A percentile compares a stretch with the other conserved stretches of the same genome.
Evolutionary conservation across 2,329 filamentous ascomycete genomes (phyloP).

Genomic region (Fusarium sp.): DNA sequence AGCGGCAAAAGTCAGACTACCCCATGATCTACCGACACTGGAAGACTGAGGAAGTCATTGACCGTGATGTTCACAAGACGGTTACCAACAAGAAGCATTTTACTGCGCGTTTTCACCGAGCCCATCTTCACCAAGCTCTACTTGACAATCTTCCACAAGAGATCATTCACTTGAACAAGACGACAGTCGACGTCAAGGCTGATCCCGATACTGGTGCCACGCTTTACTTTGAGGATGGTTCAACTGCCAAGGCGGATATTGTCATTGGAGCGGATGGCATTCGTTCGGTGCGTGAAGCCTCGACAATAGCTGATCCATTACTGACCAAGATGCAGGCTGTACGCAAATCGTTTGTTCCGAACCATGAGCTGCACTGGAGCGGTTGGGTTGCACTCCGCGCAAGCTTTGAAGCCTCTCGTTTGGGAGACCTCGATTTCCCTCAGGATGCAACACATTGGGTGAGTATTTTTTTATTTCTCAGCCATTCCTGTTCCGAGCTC

Average conservation of each 20-base stretch:
- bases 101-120: slow-evolving; percentile 60
- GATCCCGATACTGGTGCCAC: slow-evolving; percentile 43
- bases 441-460: slow-evolving; percentile 56
- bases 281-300: slow-evolving; percentile 51
- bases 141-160: slow-evolving; percentile 57
- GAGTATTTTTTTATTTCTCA: neutral
- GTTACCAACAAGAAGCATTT: slow-evolving; percentile 58
- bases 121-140: slow-evolving; percentile 62
- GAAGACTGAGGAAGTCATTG: slow-evolving; percentile 38
- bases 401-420: slow-evolving; percentile 56
- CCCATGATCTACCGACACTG: slow-evolving; percentile 59
- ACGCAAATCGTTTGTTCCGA: slow-evolving; percentile 57
- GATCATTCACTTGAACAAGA: slow-evolving; percentile 58
- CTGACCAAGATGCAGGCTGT: slow-evolving; percentile 39
- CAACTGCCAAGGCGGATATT: slow-evolving; percentile 56
- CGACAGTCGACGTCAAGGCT: slow-evolving; percentile 51
- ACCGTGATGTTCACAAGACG: slow-evolving; percentile 49
- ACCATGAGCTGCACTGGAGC: slow-evolving; percentile 54
- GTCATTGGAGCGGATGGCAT: slow-evolving; percentile 67
- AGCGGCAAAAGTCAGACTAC: slow-evolving; percentile 54
- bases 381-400: slow-evolving; percentile 59
- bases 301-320: neutral
- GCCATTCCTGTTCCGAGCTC: neutral
- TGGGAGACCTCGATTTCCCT: slow-evolving; percentile 54
- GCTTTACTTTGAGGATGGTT: slow-evolving; percentile 62